Conservation (phyloP, 2,329 filamentous ascomycete species). For the Aspergillus amoenus region DNA sequence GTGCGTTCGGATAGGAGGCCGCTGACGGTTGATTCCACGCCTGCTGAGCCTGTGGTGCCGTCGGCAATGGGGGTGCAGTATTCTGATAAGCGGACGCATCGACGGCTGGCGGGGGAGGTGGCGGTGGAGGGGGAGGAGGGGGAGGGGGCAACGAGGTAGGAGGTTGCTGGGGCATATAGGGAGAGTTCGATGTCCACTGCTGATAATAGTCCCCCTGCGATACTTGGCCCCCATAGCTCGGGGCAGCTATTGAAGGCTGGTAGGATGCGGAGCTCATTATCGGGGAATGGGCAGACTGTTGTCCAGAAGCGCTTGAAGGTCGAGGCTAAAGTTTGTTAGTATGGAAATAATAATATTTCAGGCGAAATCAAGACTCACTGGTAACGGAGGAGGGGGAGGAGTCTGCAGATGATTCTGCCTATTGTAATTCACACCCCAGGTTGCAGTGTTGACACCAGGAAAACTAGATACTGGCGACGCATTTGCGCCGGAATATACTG, state of each 20-base stretch:
- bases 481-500: conserved; percentile 9
- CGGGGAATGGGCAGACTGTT: conserved; percentile 21
- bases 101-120: conserved; percentile 24
- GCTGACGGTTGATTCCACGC: conserved; percentile 27
- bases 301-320: conserved; percentile 30
- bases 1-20: conserved; percentile 31
- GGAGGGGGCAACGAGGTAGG: conserved; percentile 24
- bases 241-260: conserved; percentile 18
- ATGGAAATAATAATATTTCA: not conserved
- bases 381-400: conserved; percentile 36
- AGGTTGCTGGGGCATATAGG: conserved; percentile 25
- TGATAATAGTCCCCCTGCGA: conserved; percentile 12
- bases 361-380: conserved; percentile 28
- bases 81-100: conserved; percentile 32
- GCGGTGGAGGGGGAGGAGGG: conserved; percentile 41
- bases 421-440: conserved; percentile 47
- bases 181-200: conserved; percentile 22
- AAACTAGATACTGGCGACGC: conserved; percentile 20
- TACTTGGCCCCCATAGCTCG: conserved; percentile 18
- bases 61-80: conserved; percentile 13
- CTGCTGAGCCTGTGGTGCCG: conserved; percentile 25
- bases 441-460: conserved; percentile 31
- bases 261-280: conserved; percentile 18
- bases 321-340: conserved; percentile 32
- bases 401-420: conserved; percentile 28